Evolutionary conservation across 345 rosid species (phyloP).

Genomic region (Hibiscus syriacus): DNA sequence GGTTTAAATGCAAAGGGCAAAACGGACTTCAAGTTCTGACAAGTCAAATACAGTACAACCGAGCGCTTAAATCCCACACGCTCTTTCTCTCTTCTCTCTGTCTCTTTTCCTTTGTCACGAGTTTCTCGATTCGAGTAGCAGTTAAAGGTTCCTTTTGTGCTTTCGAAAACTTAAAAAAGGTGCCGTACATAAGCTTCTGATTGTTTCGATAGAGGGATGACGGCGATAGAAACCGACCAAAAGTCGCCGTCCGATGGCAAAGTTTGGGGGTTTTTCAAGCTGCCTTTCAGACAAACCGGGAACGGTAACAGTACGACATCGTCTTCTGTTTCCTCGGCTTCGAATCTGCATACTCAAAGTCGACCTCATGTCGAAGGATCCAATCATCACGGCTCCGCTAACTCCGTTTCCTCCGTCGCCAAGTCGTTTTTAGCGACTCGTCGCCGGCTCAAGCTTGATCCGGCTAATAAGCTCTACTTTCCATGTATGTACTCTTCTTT

Average conservation of each 20-base stretch:
- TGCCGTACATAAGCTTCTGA: constrained; percentile 7
- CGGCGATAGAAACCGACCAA: constrained; percentile 63
- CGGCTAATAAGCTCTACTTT: constrained; percentile 75
- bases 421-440: constrained; percentile 70
- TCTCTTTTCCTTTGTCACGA: background rate
- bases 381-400: constrained; percentile 29
- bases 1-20: background rate
- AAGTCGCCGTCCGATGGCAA: constrained; percentile 49
- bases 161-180: background rate
- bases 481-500: constrained; percentile 48
- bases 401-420: constrained; percentile 62
- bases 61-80: background rate
- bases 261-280: constrained; percentile 82
- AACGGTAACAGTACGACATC: constrained; percentile 25
- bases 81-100: background rate
- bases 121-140: constrained; percentile 1
- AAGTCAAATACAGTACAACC: constrained; percentile 4
- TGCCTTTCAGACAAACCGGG: constrained; percentile 55
- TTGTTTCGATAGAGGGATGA: constrained; percentile 6
- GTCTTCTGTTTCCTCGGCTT: constrained; percentile 32
- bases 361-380: constrained; percentile 54
- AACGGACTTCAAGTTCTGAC: constrained; percentile 3
- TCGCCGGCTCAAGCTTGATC: constrained; percentile 90
- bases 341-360: constrained; percentile 28
- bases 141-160: background rate